These are phyloP conservation scores for Colletotrichum simmondsii DNA, from an alignment of 2,329 filamentous ascomycete species.

Conservation along the genomic window DNA sequence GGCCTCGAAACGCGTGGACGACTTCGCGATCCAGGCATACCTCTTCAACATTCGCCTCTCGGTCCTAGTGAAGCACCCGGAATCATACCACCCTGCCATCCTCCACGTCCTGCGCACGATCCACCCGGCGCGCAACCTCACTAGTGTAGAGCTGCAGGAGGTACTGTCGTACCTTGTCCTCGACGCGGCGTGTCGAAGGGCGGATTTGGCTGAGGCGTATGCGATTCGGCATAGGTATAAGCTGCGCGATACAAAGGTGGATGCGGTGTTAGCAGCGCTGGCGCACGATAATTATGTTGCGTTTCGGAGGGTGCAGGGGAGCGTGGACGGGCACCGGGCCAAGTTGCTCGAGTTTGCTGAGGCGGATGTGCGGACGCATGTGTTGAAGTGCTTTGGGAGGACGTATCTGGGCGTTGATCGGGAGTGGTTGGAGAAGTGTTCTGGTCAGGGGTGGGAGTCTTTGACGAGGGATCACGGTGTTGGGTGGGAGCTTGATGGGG, in stretches of 20 bases:
- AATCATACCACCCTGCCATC: conserved; percentile 91
- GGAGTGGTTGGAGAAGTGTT: conserved; percentile 74
- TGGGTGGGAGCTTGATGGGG: conserved; percentile 84
- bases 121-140: conserved; percentile 75
- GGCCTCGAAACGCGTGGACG: conserved; percentile 78
- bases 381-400: conserved; percentile 87
- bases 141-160: conserved; percentile 79
- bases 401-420: conserved; percentile 81
- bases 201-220: conserved; percentile 79
- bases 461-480: conserved; percentile 77
- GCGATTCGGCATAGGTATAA: conserved; percentile 69
- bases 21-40: conserved; percentile 89
- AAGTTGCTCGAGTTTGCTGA: conserved; percentile 86
- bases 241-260: conserved; percentile 75
- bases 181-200: conserved; percentile 87
- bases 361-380: conserved; percentile 76
- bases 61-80: conserved; percentile 82
- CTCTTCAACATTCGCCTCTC: conserved; percentile 90
- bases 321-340: conserved; percentile 83
- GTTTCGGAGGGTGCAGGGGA: conserved; percentile 77
- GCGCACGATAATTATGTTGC: conserved; percentile 84
- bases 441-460: conserved; percentile 77
- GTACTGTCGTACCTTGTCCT: conserved; percentile 85
- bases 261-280: conserved; percentile 75
- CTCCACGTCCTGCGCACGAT: conserved; percentile 80